Evolutionary conservation across 306 rosid species (phyloP), one percentile per base, ranked within the genome.

Genomic region (Albizia julibrissin): DNA sequence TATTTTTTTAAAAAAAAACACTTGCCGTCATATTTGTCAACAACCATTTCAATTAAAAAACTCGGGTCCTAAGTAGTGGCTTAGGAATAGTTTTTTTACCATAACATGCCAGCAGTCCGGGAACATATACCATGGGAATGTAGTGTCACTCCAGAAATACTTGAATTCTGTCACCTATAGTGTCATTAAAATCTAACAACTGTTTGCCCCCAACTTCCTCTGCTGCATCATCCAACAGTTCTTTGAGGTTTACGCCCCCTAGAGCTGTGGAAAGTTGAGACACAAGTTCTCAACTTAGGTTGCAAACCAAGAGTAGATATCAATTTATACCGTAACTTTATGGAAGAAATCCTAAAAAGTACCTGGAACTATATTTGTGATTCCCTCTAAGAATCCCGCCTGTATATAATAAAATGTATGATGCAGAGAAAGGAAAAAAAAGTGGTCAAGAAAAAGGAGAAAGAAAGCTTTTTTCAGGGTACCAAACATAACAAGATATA

Each of bases 341-440:
- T 44, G 73, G 52, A 67, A 19, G 19, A 67, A 31, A 62, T 84
- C 50, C 73, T 69, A 82, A 79, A 69, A 29, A 75, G 64, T 90
- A 95, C 99, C 99, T 85, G 98, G 99, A 89, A 95, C 97, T 54
- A 93, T 87, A 86, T 89, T 89, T 58, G 99, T 90, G 85, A 95
- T 74, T 90, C 94, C 92, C 8, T 93, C 98, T 90, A 91, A 89
- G 90, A 95, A 95, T 83, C 99, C 99, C 76, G 99, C 99, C 99
- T 95, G 93, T 42, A 73, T 18, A 80, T 34, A 26, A 26, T 65
- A 80, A 74, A 79, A 64, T 81, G 76, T 16, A 76, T 59, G 78
- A 56, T 43, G 33, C 69, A 59, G 68, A 49, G 62, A 80, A 62
- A 81, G 47, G 61, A 61, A 61, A 26, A 26, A 26, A 22, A 24